Percentiles rank a stretch among this genome's conserved stretches.
phyloP scores from a whole-genome alignment of 495 filamentous ascomycete genomes.

The Neurospora pannonica region DNA sequence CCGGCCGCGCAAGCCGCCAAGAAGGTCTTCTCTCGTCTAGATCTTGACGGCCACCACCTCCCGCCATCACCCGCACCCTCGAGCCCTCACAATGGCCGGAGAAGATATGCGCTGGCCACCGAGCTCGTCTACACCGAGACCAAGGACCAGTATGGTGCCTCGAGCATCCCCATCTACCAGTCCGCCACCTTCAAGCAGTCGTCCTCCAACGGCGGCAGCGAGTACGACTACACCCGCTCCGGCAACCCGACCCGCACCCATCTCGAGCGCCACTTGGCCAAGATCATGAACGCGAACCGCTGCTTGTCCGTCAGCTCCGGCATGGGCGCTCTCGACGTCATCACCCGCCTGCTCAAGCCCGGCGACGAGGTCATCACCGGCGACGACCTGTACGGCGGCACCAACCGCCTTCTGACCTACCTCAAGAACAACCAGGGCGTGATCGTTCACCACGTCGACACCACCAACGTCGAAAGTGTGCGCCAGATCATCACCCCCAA shows the following conservation, averaged over 20 bases:
- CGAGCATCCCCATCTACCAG: slow-evolving; percentile 95
- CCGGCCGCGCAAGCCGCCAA: slow-evolving; percentile 32
- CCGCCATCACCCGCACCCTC: slow-evolving; percentile 94
- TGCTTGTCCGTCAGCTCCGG: slow-evolving; percentile 89
- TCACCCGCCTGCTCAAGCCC: slow-evolving; percentile 83
- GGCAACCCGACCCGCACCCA: slow-evolving; percentile 96
- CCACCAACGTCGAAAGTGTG: slow-evolving; percentile 64
- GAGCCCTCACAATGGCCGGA: slow-evolving; percentile 70
- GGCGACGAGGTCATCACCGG: slow-evolving; percentile 96
- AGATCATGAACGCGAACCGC: slow-evolving; percentile 93
- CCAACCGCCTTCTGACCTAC: slow-evolving; percentile 88
- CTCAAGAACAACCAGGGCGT: slow-evolving; percentile 79
- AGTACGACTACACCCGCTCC: slow-evolving; percentile 97
- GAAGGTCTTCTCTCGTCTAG: slow-evolving; percentile 65
- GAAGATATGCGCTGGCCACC: slow-evolving; percentile 82
- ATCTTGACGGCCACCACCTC: slow-evolving; percentile 81
- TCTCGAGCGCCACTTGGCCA: slow-evolving; percentile 91
- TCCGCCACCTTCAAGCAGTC: slow-evolving; percentile 96
- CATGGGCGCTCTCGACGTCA: slow-evolving; percentile 95
- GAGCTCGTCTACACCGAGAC: slow-evolving; percentile 94
- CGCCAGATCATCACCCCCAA: slow-evolving; percentile 57
- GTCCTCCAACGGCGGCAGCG: slow-evolving; percentile 62
- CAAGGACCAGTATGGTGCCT: slow-evolving; percentile 91
- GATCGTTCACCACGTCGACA: slow-evolving; percentile 92
- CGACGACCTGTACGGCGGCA: slow-evolving; percentile 94